Evolutionary conservation across 495 filamentous ascomycete species (phyloP).

Genomic region (Parachaetomium inaequale): DNA sequence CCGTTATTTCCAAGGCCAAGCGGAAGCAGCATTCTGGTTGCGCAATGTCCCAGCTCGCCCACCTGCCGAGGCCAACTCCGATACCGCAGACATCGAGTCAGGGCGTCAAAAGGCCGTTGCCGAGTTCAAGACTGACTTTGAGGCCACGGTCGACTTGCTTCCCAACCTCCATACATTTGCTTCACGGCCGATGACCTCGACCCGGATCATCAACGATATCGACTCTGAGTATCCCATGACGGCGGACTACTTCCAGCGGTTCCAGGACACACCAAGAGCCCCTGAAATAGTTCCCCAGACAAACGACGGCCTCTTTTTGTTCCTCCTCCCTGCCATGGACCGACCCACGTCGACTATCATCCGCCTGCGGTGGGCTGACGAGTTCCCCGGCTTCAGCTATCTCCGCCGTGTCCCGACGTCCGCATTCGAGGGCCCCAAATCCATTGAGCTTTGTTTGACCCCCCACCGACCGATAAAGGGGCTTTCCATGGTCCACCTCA

Average conservation of each 20-base stretch:
- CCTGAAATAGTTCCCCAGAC: neutral
- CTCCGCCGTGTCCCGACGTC: neutral
- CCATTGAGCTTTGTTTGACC: neutral
- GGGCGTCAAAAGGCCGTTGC: neutral
- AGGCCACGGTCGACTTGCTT: constrained; percentile 11
- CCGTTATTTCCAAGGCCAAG: neutral
- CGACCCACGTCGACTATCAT: constrained; percentile 6
- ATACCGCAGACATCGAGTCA: neutral
- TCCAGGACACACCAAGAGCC: too few relatives aligned
- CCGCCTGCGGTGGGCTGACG: constrained; percentile 13
- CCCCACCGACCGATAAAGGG: too few relatives aligned
- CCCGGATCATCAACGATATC: neutral
- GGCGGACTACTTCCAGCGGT: too few relatives aligned
- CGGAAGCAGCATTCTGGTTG: neutral
- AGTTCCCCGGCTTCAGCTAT: constrained; percentile 8
- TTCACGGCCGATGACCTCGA: constrained; percentile 10
- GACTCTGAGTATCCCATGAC: neutral
- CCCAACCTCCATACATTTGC: constrained; percentile 16
- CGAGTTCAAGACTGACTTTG: neutral
- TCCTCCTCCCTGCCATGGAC: constrained; percentile 13
- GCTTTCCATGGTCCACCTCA: too few relatives aligned
- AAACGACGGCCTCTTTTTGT: constrained; percentile 18
- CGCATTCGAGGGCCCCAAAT: neutral
- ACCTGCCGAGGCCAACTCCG: neutral
- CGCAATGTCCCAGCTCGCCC: neutral